Conservation (phyloP, 352 stramenopile genomes). For the Globisporangium nunn region DNA sequence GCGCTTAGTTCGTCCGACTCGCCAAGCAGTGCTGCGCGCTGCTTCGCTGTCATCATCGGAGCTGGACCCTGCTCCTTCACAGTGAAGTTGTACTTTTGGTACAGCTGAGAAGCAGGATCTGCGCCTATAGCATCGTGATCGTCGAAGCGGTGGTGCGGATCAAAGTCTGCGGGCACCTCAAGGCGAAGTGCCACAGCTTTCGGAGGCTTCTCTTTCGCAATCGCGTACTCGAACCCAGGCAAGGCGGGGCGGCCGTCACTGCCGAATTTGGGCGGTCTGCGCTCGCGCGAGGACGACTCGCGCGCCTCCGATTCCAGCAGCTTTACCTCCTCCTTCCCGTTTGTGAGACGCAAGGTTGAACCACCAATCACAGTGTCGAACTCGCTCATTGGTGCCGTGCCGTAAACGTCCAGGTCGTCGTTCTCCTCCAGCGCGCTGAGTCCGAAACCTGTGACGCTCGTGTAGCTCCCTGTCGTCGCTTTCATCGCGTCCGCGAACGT, state of each 20-base stretch:
- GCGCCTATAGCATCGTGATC: constrained; percentile 8
- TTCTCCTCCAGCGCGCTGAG: constrained; percentile 78
- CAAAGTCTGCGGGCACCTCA: constrained; percentile 45
- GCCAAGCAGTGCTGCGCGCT: constrained; percentile 34
- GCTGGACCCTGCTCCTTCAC: constrained; percentile 25
- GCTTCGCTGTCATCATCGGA: constrained; percentile 39
- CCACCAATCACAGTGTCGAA: constrained; percentile 59
- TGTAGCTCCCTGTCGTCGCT: constrained; percentile 23
- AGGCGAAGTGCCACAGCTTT: constrained; percentile 34
- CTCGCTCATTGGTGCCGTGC: constrained; percentile 43
- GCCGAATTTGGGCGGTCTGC: constrained; percentile 22
- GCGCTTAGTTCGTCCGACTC: constrained; percentile 6
- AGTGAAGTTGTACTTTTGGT: constrained; percentile 51
- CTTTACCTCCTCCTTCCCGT: constrained; percentile 17
- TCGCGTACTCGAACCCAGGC: constrained; percentile 46
- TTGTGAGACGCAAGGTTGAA: constrained; percentile 10
- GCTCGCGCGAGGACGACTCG: constrained; percentile 14
- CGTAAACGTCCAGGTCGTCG: constrained; percentile 82
- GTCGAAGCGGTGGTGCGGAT: constrained; percentile 39
- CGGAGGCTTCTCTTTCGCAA: constrained; percentile 30
- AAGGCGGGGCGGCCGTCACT: constrained; percentile 51
- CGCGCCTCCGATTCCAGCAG: constrained; percentile 25
- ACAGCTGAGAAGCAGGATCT: constrained; percentile 25
- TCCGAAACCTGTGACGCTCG: constrained; percentile 43
- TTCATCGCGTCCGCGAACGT: constrained; percentile 74